Conservation (phyloP, 2,329 filamentous ascomycete genomes). For the Colletotrichum sp. region DNA sequence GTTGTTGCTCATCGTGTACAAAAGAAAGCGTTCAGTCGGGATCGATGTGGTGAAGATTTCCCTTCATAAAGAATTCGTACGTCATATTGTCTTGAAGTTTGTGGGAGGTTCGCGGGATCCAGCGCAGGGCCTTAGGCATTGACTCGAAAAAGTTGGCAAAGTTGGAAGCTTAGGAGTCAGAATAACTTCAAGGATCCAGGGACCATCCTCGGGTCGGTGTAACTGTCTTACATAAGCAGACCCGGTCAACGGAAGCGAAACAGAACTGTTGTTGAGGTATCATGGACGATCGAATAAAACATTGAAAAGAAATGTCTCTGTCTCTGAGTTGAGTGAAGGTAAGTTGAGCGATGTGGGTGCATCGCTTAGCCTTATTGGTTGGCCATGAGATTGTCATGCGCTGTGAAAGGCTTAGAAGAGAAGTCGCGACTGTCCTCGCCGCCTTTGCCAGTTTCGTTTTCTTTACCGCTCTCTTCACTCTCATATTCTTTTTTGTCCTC, state of each 20-base stretch:
- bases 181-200: not conserved
- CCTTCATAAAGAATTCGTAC: not conserved
- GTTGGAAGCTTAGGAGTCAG: not conserved
- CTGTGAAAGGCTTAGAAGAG: too few relatives aligned
- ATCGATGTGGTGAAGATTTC: not conserved
- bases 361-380: not conserved
- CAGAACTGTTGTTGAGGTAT: not conserved
- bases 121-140: not conserved
- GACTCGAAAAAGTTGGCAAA: not conserved
- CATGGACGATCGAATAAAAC: not conserved
- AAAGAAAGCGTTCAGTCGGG: not conserved
- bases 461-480: not conserved
- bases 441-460: not conserved
- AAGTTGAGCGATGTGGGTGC: rapidly evolving
- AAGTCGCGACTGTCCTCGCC: not conserved
- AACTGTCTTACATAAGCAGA: not conserved
- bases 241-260: not conserved
- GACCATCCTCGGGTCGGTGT: not conserved
- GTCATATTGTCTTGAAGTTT: not conserved
- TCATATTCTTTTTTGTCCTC: rapidly evolving
- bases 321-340: rapidly evolving
- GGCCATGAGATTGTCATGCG: not conserved
- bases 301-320: not conserved
- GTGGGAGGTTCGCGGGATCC: not conserved
- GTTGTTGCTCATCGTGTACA: not conserved